phyloP scores from a whole-genome alignment of 2,329 filamentous ascomycete species.

The Chrysoporthe puriensis region DNA sequence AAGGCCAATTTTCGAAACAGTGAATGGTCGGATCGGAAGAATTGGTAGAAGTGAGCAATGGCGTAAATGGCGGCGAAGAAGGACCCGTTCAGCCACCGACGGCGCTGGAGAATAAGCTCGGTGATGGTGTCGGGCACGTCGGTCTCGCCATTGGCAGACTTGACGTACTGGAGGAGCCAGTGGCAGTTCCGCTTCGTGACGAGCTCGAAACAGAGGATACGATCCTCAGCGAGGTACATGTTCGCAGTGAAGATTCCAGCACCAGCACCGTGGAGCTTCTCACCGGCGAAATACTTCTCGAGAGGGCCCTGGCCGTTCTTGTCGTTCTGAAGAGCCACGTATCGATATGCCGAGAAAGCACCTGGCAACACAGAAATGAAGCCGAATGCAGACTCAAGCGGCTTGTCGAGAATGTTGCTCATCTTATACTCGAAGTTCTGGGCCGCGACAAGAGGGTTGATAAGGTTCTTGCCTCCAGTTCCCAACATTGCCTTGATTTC shows the following conservation, averaged over 20 bases:
- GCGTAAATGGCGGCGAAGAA: constrained; percentile 98
- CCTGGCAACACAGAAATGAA: constrained; percentile 97
- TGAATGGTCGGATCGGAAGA: constrained; percentile 91
- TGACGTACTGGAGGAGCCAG: constrained; percentile 98
- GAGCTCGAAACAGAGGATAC: constrained; percentile 97
- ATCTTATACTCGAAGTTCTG: constrained; percentile 99
- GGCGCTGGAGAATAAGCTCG: constrained; percentile 91
- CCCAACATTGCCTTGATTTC: constrained; percentile 99
- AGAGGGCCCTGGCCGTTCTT: constrained; percentile 82
- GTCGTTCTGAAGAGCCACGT: constrained; percentile 92
- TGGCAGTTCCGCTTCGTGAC: constrained; percentile 96
- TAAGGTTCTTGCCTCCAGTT: constrained; percentile 78
- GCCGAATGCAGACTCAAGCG: constrained; percentile 93
- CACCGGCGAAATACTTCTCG: constrained; percentile 30
- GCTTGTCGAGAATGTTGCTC: constrained; percentile 98
- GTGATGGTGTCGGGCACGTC: constrained; percentile 94
- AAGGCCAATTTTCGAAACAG: constrained; percentile 86
- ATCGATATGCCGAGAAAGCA: constrained; percentile 98
- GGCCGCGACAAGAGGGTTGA: constrained; percentile 92
- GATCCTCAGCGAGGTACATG: constrained; percentile 98
- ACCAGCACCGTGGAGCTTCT: constrained; percentile 29
- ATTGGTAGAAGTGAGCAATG: constrained; percentile 92
- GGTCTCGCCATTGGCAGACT: constrained; percentile 94
- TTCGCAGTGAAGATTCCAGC: constrained; percentile 86
- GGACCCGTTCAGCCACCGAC: constrained; percentile 96